These are phyloP conservation scores for Acanthamoeba triangularis DNA, from an alignment of 208 protist species.

Conservation along the genomic window DNA sequence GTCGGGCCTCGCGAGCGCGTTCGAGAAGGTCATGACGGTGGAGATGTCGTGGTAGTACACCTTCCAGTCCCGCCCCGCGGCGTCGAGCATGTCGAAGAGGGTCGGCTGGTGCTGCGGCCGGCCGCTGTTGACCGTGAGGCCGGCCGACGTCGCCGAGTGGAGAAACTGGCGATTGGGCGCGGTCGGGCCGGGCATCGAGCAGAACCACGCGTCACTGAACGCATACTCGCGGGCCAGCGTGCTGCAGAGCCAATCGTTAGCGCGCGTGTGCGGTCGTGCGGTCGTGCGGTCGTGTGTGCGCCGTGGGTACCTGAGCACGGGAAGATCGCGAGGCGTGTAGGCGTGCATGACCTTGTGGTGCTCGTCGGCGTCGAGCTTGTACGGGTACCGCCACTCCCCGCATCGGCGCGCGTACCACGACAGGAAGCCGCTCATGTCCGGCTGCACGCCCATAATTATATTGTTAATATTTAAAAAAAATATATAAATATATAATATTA, in stretches of 20 bases:
- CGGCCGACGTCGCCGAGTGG: slow-evolving; percentile 41
- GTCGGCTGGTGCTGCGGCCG: slow-evolving; percentile 52
- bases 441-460: neutral
- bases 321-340: neutral
- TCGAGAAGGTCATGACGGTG: neutral
- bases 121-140: neutral
- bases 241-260: neutral
- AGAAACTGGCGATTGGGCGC: slow-evolving; percentile 57
- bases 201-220: slow-evolving; percentile 59
- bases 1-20: neutral
- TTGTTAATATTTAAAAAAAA: too few relatives aligned
- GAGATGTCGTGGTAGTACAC: slow-evolving; percentile 56
- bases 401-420: slow-evolving; percentile 23
- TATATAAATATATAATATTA: too few relatives aligned
- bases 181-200: slow-evolving; percentile 38
- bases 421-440: slow-evolving; percentile 35
- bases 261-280: too few relatives aligned
- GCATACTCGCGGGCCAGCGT: slow-evolving; percentile 40
- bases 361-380: slow-evolving; percentile 19
- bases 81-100: slow-evolving; percentile 50
- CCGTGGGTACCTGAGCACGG: neutral
- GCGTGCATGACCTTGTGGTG: slow-evolving; percentile 46
- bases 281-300: neutral
- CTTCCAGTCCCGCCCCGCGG: neutral
- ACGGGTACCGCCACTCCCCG: slow-evolving; percentile 8